Evolutionary conservation across 306 rosid species (phyloP).

Genomic region (Trichosanthes truncata): DNA sequence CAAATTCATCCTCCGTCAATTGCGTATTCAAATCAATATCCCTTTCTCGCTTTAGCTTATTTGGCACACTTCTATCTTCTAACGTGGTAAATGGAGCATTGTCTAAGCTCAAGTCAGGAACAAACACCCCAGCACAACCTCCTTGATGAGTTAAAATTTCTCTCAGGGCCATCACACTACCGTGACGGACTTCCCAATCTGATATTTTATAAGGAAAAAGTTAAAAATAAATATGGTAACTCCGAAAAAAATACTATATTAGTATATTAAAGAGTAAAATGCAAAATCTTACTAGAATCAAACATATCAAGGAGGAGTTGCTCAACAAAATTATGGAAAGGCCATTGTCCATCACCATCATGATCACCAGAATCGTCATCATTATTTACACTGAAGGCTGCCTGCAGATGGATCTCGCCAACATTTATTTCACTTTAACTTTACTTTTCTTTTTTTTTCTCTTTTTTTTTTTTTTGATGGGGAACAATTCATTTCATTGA

Average conservation of each 20-base stretch:
- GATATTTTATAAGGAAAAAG: slow-evolving; percentile 17
- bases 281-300: slow-evolving; percentile 64
- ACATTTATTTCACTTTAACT: background rate
- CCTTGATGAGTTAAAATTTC: slow-evolving; percentile 96
- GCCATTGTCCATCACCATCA: slow-evolving; percentile 81
- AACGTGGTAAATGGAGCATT: slow-evolving; percentile 31
- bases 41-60: slow-evolving; percentile 52
- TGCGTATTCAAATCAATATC: slow-evolving; percentile 77
- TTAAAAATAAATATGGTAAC: background rate
- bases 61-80: slow-evolving; percentile 40
- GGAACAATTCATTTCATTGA: background rate
- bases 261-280: background rate
- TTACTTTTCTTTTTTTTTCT: too few species aligned
- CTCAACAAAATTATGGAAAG: slow-evolving; percentile 73
- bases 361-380: slow-evolving; percentile 64
- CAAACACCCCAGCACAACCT: slow-evolving; percentile 69
- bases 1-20: slow-evolving; percentile 44
- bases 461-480: too few species aligned
- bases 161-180: slow-evolving; percentile 94
- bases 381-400: slow-evolving; percentile 25
- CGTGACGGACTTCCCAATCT: slow-evolving; percentile 99
- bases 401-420: slow-evolving; percentile 29
- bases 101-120: slow-evolving; percentile 35
- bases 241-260: background rate
- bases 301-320: slow-evolving; percentile 89